phyloP scores from a whole-genome alignment of 106 monocot species.

The Hemerocallis citrina region DNA sequence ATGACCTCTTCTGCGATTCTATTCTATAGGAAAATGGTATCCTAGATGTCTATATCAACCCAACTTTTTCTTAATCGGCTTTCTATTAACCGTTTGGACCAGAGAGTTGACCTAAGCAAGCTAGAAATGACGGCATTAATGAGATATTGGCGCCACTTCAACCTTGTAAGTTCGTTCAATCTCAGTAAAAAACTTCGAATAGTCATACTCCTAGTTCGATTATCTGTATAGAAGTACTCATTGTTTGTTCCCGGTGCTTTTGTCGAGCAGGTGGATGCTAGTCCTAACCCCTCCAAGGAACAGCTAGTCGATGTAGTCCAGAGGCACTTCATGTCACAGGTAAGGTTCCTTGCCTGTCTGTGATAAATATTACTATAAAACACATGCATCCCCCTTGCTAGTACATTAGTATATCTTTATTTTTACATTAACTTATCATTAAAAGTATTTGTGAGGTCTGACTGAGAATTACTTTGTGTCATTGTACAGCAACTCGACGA shows the following conservation, averaged over 20 bases:
- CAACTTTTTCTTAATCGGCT: background rate
- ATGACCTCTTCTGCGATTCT: slow-evolving; percentile 5
- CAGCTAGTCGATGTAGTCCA: slow-evolving; percentile 71
- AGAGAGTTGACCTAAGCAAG: slow-evolving; percentile 79
- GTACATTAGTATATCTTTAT: too few relatives aligned
- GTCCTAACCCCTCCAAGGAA: slow-evolving; percentile 79
- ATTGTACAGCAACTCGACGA: slow-evolving; percentile 57
- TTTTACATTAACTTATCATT: background rate
- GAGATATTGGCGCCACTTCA: slow-evolving; percentile 81
- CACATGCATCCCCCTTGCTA: background rate
- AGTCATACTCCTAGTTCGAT: background rate
- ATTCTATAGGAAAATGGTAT: background rate
- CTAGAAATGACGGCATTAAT: slow-evolving; percentile 61
- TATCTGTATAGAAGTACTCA: background rate
- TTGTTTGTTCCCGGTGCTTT: background rate
- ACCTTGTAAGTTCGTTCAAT: slow-evolving; percentile 45
- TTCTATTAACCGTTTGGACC: slow-evolving; percentile 7
- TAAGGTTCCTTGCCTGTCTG: background rate
- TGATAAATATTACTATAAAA: background rate
- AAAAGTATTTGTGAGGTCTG: background rate
- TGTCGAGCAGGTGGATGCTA: slow-evolving; percentile 27
- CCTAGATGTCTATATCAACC: background rate
- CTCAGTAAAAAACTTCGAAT: background rate
- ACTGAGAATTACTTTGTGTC: background rate
- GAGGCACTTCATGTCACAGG: slow-evolving; percentile 83